Percentiles rank a stretch among this genome's conserved stretches.
Evolutionary conservation across 2,329 filamentous ascomycete species (phyloP).

Genomic region (Trichoderma sp.): DNA sequence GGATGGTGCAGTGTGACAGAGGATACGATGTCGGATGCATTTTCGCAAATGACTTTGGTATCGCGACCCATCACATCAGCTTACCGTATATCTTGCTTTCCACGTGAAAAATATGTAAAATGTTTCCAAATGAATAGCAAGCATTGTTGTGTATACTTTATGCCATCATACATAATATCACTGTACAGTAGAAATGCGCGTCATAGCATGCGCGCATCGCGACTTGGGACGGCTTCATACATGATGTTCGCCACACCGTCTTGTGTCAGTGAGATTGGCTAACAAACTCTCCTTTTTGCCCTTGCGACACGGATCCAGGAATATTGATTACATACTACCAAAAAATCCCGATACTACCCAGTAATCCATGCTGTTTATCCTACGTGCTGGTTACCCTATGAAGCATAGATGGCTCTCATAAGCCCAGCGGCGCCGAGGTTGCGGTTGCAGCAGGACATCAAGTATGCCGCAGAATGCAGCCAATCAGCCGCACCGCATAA

Average conservation of each 20-base stretch:
- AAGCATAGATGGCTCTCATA: background rate
- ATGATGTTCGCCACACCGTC: background rate
- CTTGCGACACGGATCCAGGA: background rate
- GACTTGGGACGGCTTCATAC: background rate
- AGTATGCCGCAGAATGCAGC: background rate
- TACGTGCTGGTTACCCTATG: background rate
- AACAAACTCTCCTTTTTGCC: background rate
- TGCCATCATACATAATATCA: background rate
- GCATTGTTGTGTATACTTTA: background rate
- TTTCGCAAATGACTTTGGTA: background rate
- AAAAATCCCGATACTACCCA: background rate
- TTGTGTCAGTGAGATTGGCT: background rate
- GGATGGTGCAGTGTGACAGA: no score
- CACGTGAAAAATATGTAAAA: background rate
- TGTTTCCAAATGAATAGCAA: no score
- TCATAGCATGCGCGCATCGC: background rate
- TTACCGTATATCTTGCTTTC: background rate
- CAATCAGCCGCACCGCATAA: conserved; percentile 3
- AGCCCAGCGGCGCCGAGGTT: background rate
- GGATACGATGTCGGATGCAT: background rate
- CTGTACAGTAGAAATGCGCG: background rate
- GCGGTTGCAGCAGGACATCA: background rate
- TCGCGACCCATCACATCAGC: background rate
- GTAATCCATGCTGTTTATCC: background rate
- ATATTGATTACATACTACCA: background rate